These are phyloP conservation scores for Teratosphaeria destructans DNA, from an alignment of 2,329 filamentous ascomycete species.

Conservation along the genomic window DNA sequence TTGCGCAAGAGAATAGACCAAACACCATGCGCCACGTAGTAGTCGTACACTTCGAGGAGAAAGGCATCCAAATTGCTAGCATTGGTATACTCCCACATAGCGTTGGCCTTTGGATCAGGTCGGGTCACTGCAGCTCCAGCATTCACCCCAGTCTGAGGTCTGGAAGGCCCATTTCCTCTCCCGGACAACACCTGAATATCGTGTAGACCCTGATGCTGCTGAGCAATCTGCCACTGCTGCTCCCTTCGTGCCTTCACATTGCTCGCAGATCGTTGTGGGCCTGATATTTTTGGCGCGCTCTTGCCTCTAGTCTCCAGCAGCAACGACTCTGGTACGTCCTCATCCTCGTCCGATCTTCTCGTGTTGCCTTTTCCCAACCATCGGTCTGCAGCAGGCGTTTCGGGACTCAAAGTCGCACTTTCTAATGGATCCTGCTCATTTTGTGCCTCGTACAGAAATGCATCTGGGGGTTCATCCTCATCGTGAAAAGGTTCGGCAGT, in stretches of 20 bases:
- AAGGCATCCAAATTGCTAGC: conserved; percentile 83
- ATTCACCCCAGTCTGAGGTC: background rate
- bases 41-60: conserved; percentile 74
- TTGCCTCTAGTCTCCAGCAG: conserved; percentile 44
- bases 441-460: conserved; percentile 42
- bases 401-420: conserved; percentile 30
- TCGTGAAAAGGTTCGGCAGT: conserved; percentile 41
- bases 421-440: conserved; percentile 31
- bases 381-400: conserved; percentile 8
- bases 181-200: conserved; percentile 5
- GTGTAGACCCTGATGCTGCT: conserved; percentile 37
- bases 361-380: conserved; percentile 27
- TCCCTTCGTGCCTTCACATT: conserved; percentile 17
- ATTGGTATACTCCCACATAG: conserved; percentile 89
- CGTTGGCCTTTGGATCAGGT: conserved; percentile 59
- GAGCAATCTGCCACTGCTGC: conserved; percentile 42
- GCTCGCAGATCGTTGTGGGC: background rate
- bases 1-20: conserved; percentile 73
- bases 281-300: conserved; percentile 5
- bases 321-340: conserved; percentile 54
- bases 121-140: conserved; percentile 25
- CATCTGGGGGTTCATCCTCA: conserved; percentile 47
- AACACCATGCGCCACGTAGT: conserved; percentile 72
- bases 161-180: conserved; percentile 1
- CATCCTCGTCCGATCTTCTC: conserved; percentile 40